Percentiles rank a stretch among this genome's conserved stretches.
Conservation (phyloP, 1,284 basidiomycete species). For the Abortiporus biennis region DNA sequence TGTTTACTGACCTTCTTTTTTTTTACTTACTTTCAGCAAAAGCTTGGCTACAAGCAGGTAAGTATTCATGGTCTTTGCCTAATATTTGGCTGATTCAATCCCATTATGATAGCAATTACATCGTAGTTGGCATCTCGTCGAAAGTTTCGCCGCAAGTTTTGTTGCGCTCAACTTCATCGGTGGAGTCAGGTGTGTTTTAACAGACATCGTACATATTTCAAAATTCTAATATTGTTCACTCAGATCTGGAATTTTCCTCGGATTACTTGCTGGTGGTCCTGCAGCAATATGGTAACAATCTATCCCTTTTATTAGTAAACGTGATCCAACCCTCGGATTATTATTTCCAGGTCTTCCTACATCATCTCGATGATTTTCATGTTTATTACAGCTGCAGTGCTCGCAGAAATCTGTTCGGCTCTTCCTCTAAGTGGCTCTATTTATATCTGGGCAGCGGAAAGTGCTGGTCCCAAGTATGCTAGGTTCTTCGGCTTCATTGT, state of each 20-base stretch:
- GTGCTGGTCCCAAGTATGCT: constrained; percentile 77
- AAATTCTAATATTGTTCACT: constrained; percentile 6
- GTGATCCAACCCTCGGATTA: background rate
- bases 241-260: constrained; percentile 75
- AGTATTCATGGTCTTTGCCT: constrained; percentile 13
- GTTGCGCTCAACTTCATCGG: constrained; percentile 84
- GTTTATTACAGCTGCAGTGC: constrained; percentile 77
- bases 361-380: constrained; percentile 76
- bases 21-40: constrained; percentile 42
- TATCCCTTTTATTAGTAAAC: background rate
- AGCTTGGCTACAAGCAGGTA: constrained; percentile 79
- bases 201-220: background rate
- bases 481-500: constrained; percentile 83
- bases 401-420: constrained; percentile 85
- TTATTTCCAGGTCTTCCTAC: constrained; percentile 65
- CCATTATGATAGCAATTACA: constrained; percentile 60
- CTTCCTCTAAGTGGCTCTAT: constrained; percentile 83
- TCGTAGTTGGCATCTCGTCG: constrained; percentile 72
- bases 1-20: constrained; percentile 42
- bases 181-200: constrained; percentile 54
- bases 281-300: constrained; percentile 68
- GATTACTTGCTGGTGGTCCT: constrained; percentile 78
- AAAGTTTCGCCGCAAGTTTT: constrained; percentile 82
- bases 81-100: constrained; percentile 5
- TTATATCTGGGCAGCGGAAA: constrained; percentile 88